Conservation (phyloP, 1,284 basidiomycete species). For the Vanrija humicola region DNA sequence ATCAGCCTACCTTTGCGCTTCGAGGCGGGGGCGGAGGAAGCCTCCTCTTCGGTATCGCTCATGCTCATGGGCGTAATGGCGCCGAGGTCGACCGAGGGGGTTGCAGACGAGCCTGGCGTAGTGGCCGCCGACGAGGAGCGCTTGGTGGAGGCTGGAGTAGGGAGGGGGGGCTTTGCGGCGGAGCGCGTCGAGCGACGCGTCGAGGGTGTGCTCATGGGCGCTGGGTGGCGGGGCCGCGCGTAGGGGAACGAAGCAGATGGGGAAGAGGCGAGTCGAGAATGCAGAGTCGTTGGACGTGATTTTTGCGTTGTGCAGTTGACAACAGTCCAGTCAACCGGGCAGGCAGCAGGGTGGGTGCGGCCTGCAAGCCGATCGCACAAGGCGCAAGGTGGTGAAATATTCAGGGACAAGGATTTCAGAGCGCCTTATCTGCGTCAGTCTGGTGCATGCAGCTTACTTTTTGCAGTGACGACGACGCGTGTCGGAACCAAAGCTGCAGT, state of each 20-base stretch:
- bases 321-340: no score
- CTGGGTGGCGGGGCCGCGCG: no score
- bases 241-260: neutral
- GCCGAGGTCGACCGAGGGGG: neutral
- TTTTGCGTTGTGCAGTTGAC: neutral
- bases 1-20: slow-evolving; percentile 3
- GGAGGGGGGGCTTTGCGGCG: neutral
- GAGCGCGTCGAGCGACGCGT: neutral
- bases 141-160: neutral
- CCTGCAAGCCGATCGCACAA: no score
- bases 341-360: no score
- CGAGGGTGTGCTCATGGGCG: neutral
- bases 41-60: neutral
- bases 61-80: neutral
- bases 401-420: no score
- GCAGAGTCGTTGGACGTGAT: neutral
- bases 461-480: no score
- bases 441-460: no score
- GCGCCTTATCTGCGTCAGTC: no score
- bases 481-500: no score
- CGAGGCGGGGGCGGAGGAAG: neutral
- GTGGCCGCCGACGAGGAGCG: neutral
- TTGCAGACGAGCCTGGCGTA: neutral
- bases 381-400: no score
- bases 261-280: neutral